These are phyloP conservation scores for Isatis tinctoria DNA, from an alignment of 345 rosid genomes.

Conservation along the genomic window DNA sequence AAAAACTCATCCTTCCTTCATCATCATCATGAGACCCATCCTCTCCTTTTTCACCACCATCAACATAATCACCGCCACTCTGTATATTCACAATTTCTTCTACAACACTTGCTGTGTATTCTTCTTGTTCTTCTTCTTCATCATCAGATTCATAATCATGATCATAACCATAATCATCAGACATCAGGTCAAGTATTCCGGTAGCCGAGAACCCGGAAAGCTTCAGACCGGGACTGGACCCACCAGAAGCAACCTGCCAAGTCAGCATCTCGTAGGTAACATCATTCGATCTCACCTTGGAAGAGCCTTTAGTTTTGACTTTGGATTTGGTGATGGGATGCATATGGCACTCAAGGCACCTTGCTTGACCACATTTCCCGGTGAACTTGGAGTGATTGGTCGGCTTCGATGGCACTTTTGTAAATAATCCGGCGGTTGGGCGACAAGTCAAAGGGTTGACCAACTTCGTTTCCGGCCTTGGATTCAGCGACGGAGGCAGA, in stretches of 20 bases:
- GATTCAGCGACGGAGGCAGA: slow-evolving; percentile 44
- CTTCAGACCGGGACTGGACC: slow-evolving; percentile 45
- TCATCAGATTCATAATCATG: slow-evolving; percentile 3
- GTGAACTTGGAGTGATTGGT: slow-evolving; percentile 85
- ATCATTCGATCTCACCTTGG: slow-evolving; percentile 44
- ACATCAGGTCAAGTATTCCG: slow-evolving; percentile 40
- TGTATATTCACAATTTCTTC: slow-evolving; percentile 14
- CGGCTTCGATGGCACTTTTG: slow-evolving; percentile 50
- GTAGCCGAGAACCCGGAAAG: slow-evolving; percentile 58
- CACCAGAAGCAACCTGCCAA: slow-evolving; percentile 49
- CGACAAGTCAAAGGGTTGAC: slow-evolving; percentile 41
- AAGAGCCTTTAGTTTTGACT: slow-evolving; percentile 31
- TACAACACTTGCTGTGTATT: background rate
- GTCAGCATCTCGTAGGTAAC: slow-evolving; percentile 32
- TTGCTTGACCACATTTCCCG: slow-evolving; percentile 53
- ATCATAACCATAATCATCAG: slow-evolving; percentile 26
- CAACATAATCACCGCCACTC: background rate
- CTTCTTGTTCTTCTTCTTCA: slow-evolving; percentile 5
- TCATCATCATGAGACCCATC: slow-evolving; percentile 5
- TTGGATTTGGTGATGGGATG: slow-evolving; percentile 31
- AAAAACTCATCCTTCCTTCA: slow-evolving; percentile 17
- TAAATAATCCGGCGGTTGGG: slow-evolving; percentile 50
- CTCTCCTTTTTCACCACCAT: background rate
- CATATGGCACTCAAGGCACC: slow-evolving; percentile 38
- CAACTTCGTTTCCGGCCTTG: slow-evolving; percentile 30